phyloP scores from a whole-genome alignment of 768 basidiomycete species.

The Fomitopsis serialis region DNA sequence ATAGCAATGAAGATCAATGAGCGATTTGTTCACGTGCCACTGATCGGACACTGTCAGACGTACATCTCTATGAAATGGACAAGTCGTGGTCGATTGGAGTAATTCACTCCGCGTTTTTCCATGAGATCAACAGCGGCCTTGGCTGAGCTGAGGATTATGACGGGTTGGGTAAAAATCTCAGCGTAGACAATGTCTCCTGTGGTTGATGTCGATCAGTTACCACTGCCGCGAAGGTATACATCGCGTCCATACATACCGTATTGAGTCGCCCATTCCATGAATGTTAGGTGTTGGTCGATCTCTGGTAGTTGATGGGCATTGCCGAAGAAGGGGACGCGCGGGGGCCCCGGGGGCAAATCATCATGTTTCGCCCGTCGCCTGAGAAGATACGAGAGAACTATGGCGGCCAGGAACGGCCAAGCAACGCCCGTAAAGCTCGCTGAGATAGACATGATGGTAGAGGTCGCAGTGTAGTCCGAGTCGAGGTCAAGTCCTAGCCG shows the following conservation, averaged over 20 bases:
- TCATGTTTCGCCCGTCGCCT: background rate
- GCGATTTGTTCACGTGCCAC: background rate
- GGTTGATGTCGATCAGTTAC: no score
- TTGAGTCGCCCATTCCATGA: conserved; percentile 21
- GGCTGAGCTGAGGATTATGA: conserved; percentile 17
- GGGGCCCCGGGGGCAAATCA: conserved; percentile 24
- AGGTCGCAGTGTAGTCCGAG: no score
- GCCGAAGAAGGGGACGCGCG: conserved; percentile 24
- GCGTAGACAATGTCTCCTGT: conserved; percentile 16
- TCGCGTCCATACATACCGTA: conserved; percentile 21
- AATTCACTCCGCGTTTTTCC: conserved; percentile 19
- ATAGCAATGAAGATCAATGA: background rate
- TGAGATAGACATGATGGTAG: no score
- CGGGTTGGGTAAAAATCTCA: conserved; percentile 7
- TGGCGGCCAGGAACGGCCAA: no score
- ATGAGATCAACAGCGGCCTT: conserved; percentile 18
- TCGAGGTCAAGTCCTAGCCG: no score
- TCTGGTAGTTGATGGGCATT: conserved; percentile 25
- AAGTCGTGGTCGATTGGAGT: conserved; percentile 18
- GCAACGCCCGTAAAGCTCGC: no score
- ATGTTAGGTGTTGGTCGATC: conserved; percentile 18
- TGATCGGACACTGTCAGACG: background rate
- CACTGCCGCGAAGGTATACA: no score
- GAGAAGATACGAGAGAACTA: no score
- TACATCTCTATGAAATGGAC: conserved; percentile 16